Conservation (phyloP, 2,329 filamentous ascomycete genomes). For the Paracoccidioides brasiliensis region DNA sequence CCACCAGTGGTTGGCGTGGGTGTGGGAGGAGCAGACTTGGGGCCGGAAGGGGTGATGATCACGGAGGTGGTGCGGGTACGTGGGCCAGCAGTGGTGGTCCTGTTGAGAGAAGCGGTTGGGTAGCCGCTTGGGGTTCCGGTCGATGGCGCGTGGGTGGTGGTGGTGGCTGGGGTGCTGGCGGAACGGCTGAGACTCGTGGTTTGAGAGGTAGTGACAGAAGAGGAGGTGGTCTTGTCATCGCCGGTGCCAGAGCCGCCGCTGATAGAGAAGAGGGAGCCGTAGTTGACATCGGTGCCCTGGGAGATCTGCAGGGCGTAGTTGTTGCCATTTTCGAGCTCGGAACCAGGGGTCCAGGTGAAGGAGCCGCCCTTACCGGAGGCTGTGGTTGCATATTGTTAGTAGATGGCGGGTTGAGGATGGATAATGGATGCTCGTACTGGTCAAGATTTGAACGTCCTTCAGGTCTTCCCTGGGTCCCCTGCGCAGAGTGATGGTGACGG, state of each 20-base stretch:
- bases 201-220: background rate
- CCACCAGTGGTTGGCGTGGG: conserved; percentile 11
- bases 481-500: conserved; percentile 44
- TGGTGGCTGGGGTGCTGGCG: conserved; percentile 3
- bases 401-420: background rate
- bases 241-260: conserved; percentile 22
- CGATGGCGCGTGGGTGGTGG: conserved; percentile 8
- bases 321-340: conserved; percentile 28
- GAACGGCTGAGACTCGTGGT: conserved; percentile 11
- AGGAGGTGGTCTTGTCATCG: no score
- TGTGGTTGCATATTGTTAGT: conserved; percentile 8
- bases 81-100: conserved; percentile 12
- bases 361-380: conserved; percentile 33
- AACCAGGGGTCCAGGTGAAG: conserved; percentile 40
- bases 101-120: conserved; percentile 33
- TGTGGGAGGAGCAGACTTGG: conserved; percentile 10
- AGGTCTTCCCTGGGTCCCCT: conserved; percentile 40
- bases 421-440: conserved; percentile 26
- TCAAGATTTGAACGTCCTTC: conserved; percentile 37
- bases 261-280: conserved; percentile 40
- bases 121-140: conserved; percentile 11
- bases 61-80: conserved; percentile 11
- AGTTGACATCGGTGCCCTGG: conserved; percentile 42
- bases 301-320: conserved; percentile 49
- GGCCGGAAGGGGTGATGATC: conserved; percentile 13